These are phyloP conservation scores for Saturnispora mendoncae DNA, from an alignment of 805 yeast species.

Conservation along the genomic window DNA sequence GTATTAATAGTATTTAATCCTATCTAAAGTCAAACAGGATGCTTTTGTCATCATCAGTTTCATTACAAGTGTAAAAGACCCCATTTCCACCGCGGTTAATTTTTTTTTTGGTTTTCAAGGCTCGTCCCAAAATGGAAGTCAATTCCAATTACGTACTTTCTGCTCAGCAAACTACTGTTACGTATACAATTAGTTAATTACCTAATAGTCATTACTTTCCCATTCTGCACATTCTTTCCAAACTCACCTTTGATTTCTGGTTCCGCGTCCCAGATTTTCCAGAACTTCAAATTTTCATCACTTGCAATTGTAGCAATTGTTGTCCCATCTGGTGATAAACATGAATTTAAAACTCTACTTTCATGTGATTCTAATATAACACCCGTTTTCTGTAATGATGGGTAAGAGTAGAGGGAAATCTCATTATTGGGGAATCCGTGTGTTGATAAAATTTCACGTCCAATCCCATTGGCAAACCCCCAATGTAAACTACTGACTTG, in stretches of 20 bases:
- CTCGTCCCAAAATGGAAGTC: too few species aligned
- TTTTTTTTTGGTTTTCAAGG: not conserved
- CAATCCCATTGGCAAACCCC: conserved; percentile 72
- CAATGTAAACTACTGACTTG: conserved; percentile 91
- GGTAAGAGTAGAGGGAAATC: conserved; percentile 76
- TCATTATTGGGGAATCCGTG: conserved; percentile 90
- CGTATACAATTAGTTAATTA: too few species aligned
- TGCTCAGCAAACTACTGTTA: conserved; percentile 7
- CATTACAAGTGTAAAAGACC: too few species aligned
- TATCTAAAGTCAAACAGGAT: too few species aligned
- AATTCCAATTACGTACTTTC: not conserved
- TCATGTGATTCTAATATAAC: conserved; percentile 85
- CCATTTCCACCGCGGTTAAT: not conserved
- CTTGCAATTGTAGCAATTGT: conserved; percentile 93
- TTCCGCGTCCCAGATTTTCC: conserved; percentile 68
- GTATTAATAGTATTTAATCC: too few species aligned
- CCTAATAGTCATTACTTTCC: conserved; percentile 37
- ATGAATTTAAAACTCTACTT: conserved; percentile 72
- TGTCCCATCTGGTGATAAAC: conserved; percentile 82
- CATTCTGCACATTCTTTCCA: conserved; percentile 10
- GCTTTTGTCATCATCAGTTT: too few species aligned
- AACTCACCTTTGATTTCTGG: conserved; percentile 9
- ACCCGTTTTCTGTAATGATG: conserved; percentile 78
- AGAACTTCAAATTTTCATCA: conserved; percentile 92
- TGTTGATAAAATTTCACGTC: conserved; percentile 80